phyloP scores from a whole-genome alignment of 2,329 filamentous ascomycete genomes.

The Sporothrix dimorphospora region DNA sequence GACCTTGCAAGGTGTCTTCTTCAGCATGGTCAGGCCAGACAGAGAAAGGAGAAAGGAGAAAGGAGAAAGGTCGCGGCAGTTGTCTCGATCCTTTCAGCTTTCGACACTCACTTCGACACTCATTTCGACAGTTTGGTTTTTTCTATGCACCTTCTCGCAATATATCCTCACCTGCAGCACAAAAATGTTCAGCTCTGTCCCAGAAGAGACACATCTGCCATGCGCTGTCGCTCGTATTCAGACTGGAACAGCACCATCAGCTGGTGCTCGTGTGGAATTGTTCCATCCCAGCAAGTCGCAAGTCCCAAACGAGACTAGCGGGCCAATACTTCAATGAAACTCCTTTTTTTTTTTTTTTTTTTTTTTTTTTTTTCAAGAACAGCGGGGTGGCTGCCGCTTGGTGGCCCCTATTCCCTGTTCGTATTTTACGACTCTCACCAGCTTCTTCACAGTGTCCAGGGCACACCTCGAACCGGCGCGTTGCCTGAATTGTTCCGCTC shows the following conservation, averaged over 20 bases:
- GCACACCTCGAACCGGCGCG: not conserved
- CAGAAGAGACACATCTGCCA: conserved; percentile 5
- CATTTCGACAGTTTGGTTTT: too few species aligned
- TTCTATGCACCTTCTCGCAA: too few species aligned
- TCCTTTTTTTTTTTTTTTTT: not conserved
- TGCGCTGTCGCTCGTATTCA: not conserved
- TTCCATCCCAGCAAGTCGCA: not conserved
- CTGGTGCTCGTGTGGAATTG: not conserved
- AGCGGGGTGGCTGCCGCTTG: not conserved
- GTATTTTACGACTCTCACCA: not conserved
- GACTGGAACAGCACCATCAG: not conserved
- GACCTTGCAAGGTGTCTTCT: too few species aligned
- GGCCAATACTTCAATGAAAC: conserved; percentile 5
- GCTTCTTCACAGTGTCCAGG: not conserved
- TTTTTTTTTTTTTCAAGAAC: too few species aligned
- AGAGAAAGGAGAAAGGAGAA: too few species aligned
- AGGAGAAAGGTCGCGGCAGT: too few species aligned
- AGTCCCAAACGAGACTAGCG: conserved; percentile 22
- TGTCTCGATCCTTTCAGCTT: not conserved
- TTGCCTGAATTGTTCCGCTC: not conserved
- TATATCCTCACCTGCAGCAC: not conserved
- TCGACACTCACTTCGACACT: not conserved
- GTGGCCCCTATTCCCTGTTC: not conserved
- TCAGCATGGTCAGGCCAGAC: too few species aligned
- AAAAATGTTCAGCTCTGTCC: not conserved